These are phyloP conservation scores for Colletotrichum sp. DNA, from an alignment of 2,329 filamentous ascomycete genomes.

Conservation along the genomic window DNA sequence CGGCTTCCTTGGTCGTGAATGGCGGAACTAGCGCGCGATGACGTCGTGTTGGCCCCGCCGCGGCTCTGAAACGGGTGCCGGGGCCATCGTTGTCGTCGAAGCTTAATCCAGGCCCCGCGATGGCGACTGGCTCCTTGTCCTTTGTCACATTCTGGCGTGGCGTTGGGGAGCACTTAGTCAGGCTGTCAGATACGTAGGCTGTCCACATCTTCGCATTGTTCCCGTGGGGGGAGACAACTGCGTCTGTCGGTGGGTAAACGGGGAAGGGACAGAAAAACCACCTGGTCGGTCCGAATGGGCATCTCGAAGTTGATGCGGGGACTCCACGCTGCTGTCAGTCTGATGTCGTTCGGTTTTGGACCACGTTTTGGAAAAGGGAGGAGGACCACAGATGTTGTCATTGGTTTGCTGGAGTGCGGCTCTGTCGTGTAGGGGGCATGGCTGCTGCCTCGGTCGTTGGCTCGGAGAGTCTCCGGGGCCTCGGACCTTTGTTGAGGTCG, in stretches of 20 bases:
- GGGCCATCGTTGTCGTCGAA: conserved; percentile 3
- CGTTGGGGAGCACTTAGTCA: not conserved
- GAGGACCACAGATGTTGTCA: not conserved
- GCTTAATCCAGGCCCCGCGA: not conserved
- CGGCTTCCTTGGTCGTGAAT: not conserved
- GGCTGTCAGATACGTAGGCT: not conserved
- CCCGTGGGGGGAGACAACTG: not conserved
- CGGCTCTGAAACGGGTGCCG: conserved; percentile 16
- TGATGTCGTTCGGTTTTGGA: not conserved
- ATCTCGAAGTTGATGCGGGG: not conserved
- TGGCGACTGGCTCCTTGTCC: not conserved
- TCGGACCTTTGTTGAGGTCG: not conserved
- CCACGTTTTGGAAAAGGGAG: not conserved
- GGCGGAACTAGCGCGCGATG: not conserved
- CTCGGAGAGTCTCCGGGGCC: conserved; percentile 1
- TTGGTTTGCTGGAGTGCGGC: not conserved
- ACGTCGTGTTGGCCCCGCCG: conserved; percentile 1
- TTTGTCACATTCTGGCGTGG: not conserved
- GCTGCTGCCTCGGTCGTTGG: conserved; percentile 3
- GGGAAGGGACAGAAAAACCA: not conserved
- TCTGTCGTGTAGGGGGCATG: conserved; percentile 2
- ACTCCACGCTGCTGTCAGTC: conserved; percentile 9
- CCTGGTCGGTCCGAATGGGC: conserved; percentile 6
- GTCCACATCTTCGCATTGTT: not conserved
- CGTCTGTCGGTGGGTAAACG: not conserved